A percentile compares a stretch with the other conserved stretches of the same genome.
phyloP scores from a whole-genome alignment of 1,139 yeast species.

The Taphrina sp. region DNA sequence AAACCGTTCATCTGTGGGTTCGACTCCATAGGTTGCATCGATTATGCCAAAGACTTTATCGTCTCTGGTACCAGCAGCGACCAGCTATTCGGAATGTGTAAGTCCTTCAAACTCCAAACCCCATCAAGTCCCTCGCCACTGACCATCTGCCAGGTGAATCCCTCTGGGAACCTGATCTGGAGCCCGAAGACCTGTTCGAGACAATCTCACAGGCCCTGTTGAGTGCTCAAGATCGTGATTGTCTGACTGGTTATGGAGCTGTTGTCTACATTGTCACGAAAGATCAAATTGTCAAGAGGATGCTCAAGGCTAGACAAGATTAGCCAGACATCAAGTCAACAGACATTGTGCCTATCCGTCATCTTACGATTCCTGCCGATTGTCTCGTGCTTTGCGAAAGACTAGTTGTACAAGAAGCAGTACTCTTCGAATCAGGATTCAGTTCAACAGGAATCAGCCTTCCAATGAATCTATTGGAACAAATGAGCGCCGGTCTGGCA shows the following conservation, averaged over 20 bases:
- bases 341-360: too few species aligned
- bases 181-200: constrained; percentile 93
- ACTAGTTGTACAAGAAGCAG: too few species aligned
- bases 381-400: too few species aligned
- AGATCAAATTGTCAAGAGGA: constrained; percentile 83
- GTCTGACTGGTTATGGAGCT: constrained; percentile 98
- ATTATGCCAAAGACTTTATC: constrained; percentile 88
- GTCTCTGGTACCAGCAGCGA: constrained; percentile 97
- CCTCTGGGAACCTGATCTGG: constrained; percentile 43
- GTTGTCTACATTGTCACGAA: constrained; percentile 88
- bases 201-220: constrained; percentile 90
- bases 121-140: too few species aligned
- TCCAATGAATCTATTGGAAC: too few species aligned
- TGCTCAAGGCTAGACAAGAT: constrained; percentile 93
- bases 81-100: constrained; percentile 98
- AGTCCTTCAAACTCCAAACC: too few species aligned
- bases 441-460: too few species aligned
- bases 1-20: constrained; percentile 93
- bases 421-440: too few species aligned
- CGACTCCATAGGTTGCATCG: constrained; percentile 95
- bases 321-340: too few species aligned
- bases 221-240: constrained; percentile 96
- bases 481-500: too few species aligned
- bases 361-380: too few species aligned
- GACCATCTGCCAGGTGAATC: constrained; percentile 15